Base-by-base conservation (phyloP, 1,284 basidiomycete genomes). In the Puccinia sorghi region DNA sequence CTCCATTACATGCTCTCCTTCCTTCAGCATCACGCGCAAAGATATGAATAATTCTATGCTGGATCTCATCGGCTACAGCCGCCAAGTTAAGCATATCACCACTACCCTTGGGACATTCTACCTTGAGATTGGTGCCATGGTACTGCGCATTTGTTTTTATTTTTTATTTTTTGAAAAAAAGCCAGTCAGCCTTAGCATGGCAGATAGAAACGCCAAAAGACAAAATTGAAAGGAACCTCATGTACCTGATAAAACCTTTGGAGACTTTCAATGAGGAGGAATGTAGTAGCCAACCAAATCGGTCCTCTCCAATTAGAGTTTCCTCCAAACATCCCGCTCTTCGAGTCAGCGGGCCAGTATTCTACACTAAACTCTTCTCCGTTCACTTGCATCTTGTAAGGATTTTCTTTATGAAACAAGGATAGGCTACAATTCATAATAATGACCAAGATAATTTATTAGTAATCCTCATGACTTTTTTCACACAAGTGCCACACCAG, bases 291-390 rank as follows among this genome's bases (percentile, higher is more conserved):
- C 69, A 97, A 89, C 96, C 95, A 88, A 82, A 88, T 87, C n/a
- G 88, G 88, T n/a, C 88, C 87, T 84, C 95, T 88, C 95, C 95
- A 97, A 85, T 99, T 97, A 25, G 93, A 94, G 85, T 98, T 98
- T 43, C 95, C 95, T 76, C 97, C 96, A 85, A 98, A 98, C 96
- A 99, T 99, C 79, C 94, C 94, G 46, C 93, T 94, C 83, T 89
- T 90, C 1, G 94, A 97, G 84, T 99, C 96, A 20, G 95, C 97
- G 0, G 96, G 94, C 97, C 96, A 99, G 86, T 98, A 99, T 59
- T 90, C 89, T 56, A 98, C 93, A 83, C 93, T 92, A 84, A 97
- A 93, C 69, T 91, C 88, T 82, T 97, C 89, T 22, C 94, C 95
- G 80, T 96, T 89, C 64, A 97, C 95, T 81, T 94, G 87, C 89